Base-by-base conservation (phyloP, 202 grass and related monocot species). In the Elaeis oleifera region DNA sequence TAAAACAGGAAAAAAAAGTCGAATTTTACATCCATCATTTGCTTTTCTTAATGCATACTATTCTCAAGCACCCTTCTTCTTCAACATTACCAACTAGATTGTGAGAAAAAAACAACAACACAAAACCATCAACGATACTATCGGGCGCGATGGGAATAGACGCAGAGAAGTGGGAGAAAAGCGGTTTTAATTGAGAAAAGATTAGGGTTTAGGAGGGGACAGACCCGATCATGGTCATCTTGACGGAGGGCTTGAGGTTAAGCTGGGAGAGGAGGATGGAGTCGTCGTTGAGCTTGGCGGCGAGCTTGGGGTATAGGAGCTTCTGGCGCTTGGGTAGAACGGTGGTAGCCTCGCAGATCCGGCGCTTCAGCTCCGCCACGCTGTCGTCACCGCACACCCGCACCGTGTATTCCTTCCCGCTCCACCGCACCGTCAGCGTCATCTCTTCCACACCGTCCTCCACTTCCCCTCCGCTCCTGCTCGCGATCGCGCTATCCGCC, bases 291-390 rank as follows among this genome's bases (percentile, higher is more conserved):
- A 71, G 65, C 59, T 94, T 99, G 60, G 87, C 58, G 22, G 84
- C 79, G 66, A 94, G 50, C 78, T 84, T 99, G 18, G 94, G 94
- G 71, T 99, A 99, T 11, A 99, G 72, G 18, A 99, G 80, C 70
- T 83, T 87, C 79, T 99, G 94, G 32, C 94, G 77, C 64, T 87
- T 99, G 69, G 94, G 94, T 22, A 94, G 88, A 49, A 99, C 94
- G 55, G 73, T 81, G 1, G 88, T 99, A 71, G 55, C 82, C 79
- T 99, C 88, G 66, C 85, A 94, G 82, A 99, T 94, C 71, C 94
- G 85, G 5, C 83, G 82, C 75, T 99, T 99, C 61, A 99, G 78
- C 85, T 99, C 85, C 67, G 63, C 60, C 48, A 99, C 85, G 56
- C 83, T 92, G 68, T 89, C 94, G 78, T 99, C 80, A 51, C 85